Evolutionary conservation across 2,329 filamentous ascomycete genomes (phyloP), one percentile per base, ranked within the genome.

Genomic region (Bipolaris cookei): DNA sequence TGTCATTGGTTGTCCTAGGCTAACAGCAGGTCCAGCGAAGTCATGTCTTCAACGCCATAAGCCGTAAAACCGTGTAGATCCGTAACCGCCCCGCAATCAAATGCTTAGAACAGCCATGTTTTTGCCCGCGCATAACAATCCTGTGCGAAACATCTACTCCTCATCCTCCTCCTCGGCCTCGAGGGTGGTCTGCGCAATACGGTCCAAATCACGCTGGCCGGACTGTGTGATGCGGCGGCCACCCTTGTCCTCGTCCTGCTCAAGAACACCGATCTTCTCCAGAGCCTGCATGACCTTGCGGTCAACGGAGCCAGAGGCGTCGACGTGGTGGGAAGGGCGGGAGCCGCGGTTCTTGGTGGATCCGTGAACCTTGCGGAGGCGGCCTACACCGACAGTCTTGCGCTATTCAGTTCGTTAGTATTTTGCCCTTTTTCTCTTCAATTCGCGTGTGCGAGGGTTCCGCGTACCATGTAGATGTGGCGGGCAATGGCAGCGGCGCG

Each of bases 181-280:
- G 66, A 82, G 75, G 43, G 80, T 81, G 67, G 79, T 81, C 76
- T 81, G 78, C 56, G 80, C 80, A 66, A 82, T 82, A 69, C 81
- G 94, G 86, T 98, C 95, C 87, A 99, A 87, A 90, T 99, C 95
- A 86, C 95, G 91, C 88, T 97, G 93, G 79, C 95, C 95, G 77
- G 88, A 88, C 87, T 98, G 92, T 76, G 95, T 98, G 84, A 99
- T 98, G 81, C 95, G 89, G 79, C 95, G 91, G 78, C 95, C 95
- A 82, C 95, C 95, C 88, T 97, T 97, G 72, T 98, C 94, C 87
- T 97, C 94, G 76, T 97, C 94, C 78, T 90, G 85, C 90, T 99
- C 95, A 65, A 99, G 85, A 74, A 99, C 93, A 81, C 94, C 93
- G 76, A 99, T 97, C 90, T 98, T 97, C 90, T 97, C 95, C 59